phyloP scores from a whole-genome alignment of 2,329 filamentous ascomycete genomes.

The Ascochyta fabae region DNA sequence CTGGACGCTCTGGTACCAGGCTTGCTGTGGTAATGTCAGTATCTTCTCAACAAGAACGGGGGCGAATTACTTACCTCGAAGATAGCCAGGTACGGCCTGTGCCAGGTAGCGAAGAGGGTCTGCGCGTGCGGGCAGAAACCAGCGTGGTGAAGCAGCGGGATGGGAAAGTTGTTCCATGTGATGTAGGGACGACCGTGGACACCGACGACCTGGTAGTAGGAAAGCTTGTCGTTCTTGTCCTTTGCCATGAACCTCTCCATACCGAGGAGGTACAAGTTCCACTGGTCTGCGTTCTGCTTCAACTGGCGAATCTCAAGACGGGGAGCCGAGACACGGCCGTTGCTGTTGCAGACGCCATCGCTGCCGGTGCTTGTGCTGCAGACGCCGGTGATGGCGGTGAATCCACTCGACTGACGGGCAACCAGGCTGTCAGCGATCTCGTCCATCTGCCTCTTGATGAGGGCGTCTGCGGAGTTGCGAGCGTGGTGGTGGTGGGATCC shows the following conservation, averaged over 20 bases:
- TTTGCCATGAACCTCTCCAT: slow-evolving; percentile 74
- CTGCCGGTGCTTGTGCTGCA: slow-evolving; percentile 31
- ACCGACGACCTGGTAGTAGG: slow-evolving; percentile 80
- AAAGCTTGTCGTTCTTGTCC: slow-evolving; percentile 68
- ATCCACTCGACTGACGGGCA: slow-evolving; percentile 33
- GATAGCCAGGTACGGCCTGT: slow-evolving; percentile 76
- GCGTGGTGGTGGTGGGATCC: slow-evolving; percentile 30
- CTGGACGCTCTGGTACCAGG: slow-evolving; percentile 49
- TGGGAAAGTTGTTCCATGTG: slow-evolving; percentile 59
- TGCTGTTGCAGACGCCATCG: slow-evolving; percentile 34
- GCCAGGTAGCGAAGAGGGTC: slow-evolving; percentile 80
- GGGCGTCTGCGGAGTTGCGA: slow-evolving; percentile 25
- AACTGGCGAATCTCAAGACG: slow-evolving; percentile 74
- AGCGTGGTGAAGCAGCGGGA: slow-evolving; percentile 54
- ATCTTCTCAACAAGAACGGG: background rate
- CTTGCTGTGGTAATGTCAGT: slow-evolving; percentile 46
- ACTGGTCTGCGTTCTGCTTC: slow-evolving; percentile 66
- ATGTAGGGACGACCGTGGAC: slow-evolving; percentile 78
- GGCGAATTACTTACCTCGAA: slow-evolving; percentile 56
- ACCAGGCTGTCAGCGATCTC: slow-evolving; percentile 29
- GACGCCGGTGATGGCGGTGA: slow-evolving; percentile 39
- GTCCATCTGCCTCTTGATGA: slow-evolving; percentile 34
- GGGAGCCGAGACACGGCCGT: slow-evolving; percentile 38
- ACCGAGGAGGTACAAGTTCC: slow-evolving; percentile 79
- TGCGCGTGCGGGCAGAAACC: slow-evolving; percentile 82